Percentiles rank a stretch among this genome's conserved stretches.
Evolutionary conservation across 2,329 filamentous ascomycete genomes (phyloP).

Genomic region (Tetracladium maxilliforme): DNA sequence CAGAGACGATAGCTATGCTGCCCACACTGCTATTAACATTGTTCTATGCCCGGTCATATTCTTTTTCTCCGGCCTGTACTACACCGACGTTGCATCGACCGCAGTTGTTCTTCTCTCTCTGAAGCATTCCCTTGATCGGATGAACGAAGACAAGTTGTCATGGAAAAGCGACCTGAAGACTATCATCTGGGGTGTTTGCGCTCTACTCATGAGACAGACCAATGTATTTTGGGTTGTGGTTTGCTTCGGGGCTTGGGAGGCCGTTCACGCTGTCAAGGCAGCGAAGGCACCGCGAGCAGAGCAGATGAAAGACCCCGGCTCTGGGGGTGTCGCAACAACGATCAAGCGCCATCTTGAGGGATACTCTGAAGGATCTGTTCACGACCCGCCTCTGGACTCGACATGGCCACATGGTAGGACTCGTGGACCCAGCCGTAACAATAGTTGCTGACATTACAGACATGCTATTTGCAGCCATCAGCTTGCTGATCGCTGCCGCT

Average conservation of each 20-base stretch:
- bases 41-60: constrained; percentile 79
- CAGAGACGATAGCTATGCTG: no score
- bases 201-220: constrained; percentile 76
- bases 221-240: constrained; percentile 93
- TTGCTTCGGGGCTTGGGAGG: constrained; percentile 52
- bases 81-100: constrained; percentile 81
- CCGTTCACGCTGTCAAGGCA: constrained; percentile 32
- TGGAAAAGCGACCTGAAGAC: constrained; percentile 28
- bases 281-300: constrained; percentile 3
- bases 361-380: constrained; percentile 34
- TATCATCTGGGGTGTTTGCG: constrained; percentile 44
- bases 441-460: no score
- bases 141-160: constrained; percentile 2
- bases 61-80: constrained; percentile 93
- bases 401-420: constrained; percentile 34
- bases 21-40: constrained; percentile 62
- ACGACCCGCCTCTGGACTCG: constrained; percentile 33
- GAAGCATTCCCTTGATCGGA: constrained; percentile 4
- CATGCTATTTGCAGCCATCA: no score
- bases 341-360: constrained; percentile 22
- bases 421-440: no score
- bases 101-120: constrained; percentile 43
- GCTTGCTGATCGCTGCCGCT: constrained; percentile 43
- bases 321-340: constrained; percentile 1
- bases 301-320: constrained; percentile 4